Evolutionary conservation across 2,329 filamentous ascomycete species (phyloP).

Genomic region (Xylaria sp.): DNA sequence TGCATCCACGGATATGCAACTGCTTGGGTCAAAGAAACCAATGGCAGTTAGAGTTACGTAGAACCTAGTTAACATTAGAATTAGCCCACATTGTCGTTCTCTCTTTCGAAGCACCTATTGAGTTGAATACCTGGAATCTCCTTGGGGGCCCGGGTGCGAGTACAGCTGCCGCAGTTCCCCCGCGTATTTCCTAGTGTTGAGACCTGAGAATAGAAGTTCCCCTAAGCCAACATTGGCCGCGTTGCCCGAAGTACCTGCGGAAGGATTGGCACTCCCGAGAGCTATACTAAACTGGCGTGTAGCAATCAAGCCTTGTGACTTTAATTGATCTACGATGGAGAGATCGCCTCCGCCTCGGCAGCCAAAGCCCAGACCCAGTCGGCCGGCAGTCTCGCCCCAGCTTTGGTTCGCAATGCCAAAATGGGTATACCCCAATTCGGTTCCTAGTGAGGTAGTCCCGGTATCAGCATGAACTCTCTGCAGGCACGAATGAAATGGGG

Average conservation of each 20-base stretch:
- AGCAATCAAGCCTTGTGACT: slow-evolving; percentile 18
- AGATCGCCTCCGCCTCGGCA: not conserved
- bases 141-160: not conserved
- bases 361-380: slow-evolving; percentile 31
- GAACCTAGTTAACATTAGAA: slow-evolving; percentile 14
- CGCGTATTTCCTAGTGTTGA: slow-evolving; percentile 29
- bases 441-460: not conserved
- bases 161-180: slow-evolving; percentile 22
- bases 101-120: not conserved
- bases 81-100: not conserved
- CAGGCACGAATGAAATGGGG: no score
- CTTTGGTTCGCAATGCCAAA: slow-evolving; percentile 28
- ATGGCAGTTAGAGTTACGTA: slow-evolving; percentile 22
- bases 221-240: slow-evolving; percentile 16
- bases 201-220: slow-evolving; percentile 30
- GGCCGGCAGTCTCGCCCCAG: slow-evolving; percentile 21
- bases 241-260: not conserved
- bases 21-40: slow-evolving; percentile 21
- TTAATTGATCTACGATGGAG: slow-evolving; percentile 23
- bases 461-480: not conserved
- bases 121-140: slow-evolving; percentile 18
- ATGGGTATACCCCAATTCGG: slow-evolving; percentile 4
- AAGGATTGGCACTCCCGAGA: slow-evolving; percentile 25
- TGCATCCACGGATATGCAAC: slow-evolving; percentile 9
- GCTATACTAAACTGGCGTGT: slow-evolving; percentile 29